A percentile compares a stretch with the other conserved stretches of the same genome.
phyloP scores from a whole-genome alignment of 148 eudicot genomes.

The Fagopyrum tataricum region DNA sequence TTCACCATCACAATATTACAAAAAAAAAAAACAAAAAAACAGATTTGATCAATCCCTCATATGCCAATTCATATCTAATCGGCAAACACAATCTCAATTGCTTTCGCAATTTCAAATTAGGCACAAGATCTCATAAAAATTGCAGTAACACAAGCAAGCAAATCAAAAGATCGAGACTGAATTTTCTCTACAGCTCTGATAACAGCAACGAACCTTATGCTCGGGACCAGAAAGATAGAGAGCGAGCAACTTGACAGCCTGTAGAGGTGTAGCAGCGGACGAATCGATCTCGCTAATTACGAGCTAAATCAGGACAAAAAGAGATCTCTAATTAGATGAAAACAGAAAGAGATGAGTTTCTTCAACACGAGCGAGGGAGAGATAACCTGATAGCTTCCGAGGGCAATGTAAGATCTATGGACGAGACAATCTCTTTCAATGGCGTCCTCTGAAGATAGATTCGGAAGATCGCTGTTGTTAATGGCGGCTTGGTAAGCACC shows the following conservation, averaged over 20 bases:
- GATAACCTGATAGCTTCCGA: constrained; percentile 59
- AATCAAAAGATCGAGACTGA: neutral
- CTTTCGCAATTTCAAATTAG: neutral
- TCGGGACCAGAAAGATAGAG: constrained; percentile 56
- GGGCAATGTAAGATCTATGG: constrained; percentile 88
- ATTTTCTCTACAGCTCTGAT: constrained; percentile 16
- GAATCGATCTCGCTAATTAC: constrained; percentile 72
- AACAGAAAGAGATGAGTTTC: neutral
- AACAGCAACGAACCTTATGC: constrained; percentile 41
- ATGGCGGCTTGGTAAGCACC: constrained; percentile 91
- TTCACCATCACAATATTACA: neutral
- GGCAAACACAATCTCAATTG: neutral
- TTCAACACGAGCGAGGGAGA: neutral
- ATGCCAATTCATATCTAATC: neutral
- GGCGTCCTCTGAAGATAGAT: constrained; percentile 63
- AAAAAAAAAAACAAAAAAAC: neutral
- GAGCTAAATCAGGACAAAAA: constrained; percentile 33
- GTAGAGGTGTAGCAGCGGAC: constrained; percentile 81
- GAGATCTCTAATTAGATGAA: neutral
- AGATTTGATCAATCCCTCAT: neutral
- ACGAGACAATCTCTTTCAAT: constrained; percentile 69
- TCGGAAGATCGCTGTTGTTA: constrained; percentile 71
- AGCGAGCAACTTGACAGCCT: constrained; percentile 88
- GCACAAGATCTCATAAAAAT: neutral
- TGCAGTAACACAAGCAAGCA: neutral